Evolutionary conservation across 192 early-diverging fungal species (phyloP).

Genomic region (Coemansia sp.): DNA sequence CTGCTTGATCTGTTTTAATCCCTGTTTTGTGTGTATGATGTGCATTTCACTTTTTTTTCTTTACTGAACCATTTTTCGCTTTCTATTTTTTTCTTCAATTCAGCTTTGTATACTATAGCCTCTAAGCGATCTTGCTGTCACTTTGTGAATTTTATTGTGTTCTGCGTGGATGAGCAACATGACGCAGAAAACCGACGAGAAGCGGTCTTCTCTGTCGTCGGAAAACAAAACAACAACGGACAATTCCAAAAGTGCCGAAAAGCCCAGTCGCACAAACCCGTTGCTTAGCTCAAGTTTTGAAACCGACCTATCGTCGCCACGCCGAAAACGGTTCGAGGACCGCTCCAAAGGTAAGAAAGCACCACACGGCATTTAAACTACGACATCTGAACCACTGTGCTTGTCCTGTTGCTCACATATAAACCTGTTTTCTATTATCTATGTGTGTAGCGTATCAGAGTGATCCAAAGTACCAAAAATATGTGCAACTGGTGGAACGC

Average conservation of each 20-base stretch:
- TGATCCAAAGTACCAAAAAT: conserved; percentile 83
- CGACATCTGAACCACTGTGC: no score
- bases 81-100: background rate
- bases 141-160: background rate
- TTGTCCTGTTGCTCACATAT: background rate
- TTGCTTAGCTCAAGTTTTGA: conserved; percentile 31
- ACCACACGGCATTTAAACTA: no score
- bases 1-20: no score
- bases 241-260: background rate
- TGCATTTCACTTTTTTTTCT: no score
- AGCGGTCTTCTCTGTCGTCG: background rate
- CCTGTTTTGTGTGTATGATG: no score
- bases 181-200: background rate
- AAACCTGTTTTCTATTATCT: background rate
- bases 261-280: background rate
- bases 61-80: background rate
- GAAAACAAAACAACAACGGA: background rate
- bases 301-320: conserved; percentile 46
- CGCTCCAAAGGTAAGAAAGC: conserved; percentile 22
- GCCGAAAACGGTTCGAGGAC: conserved; percentile 22
- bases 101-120: background rate
- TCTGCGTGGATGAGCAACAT: background rate
- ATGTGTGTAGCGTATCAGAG: conserved; percentile 36
- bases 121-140: background rate
- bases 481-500: conserved; percentile 77